Evolutionary conservation across 169 alveolate species (phyloP), one percentile per base, ranked within the genome.

Genomic region (Plasmodium gonderi): DNA sequence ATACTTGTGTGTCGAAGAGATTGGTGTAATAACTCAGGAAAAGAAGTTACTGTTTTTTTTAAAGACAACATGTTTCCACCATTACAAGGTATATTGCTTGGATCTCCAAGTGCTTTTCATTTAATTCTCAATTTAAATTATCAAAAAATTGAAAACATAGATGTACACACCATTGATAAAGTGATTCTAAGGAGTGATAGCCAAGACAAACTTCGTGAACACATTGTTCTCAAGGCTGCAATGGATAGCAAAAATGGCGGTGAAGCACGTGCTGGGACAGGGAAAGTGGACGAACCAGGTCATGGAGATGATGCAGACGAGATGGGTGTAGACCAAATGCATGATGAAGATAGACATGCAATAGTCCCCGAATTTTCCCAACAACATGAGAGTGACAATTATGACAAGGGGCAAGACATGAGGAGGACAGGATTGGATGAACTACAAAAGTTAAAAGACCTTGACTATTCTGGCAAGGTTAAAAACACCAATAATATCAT

Each of bases 11-110:
- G 96, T 75, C 90, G 97, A 69, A 80, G 94, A 60, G 97, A 94
- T 23, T 95, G 97, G 97, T 94, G 92, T 78, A 60, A 54, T 14
- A 45, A 95, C 65, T 54, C 78, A 20, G 97, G 97, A 0, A 91
- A 87, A 23, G 82, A 91, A 42, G 97, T 94, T 31, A 51, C 79
- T 26, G 82, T 92, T 31, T 92, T 95, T 81, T 94, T 91, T 72
- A 91, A 91, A 49, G 93, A 95, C n/a, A 79, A 54, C 6, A 91
- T 38, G 4, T 72, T 74, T 64, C 74, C 93, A 54, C 80, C 83
- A 0, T 14, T 92, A 1, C 38, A 45, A 20, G 97, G 97, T 42
- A 83, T 85, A 31, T 69, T 95, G 80, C 67, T 78, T 20, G 97
- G 97, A 47, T 95, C 97, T 0, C 95, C 92, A 23, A 95, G 95